Percentiles rank a stretch among this genome's conserved stretches.
Evolutionary conservation across 495 filamentous ascomycete species (phyloP).

Genomic region (Podospora pseudopauciseta): DNA sequence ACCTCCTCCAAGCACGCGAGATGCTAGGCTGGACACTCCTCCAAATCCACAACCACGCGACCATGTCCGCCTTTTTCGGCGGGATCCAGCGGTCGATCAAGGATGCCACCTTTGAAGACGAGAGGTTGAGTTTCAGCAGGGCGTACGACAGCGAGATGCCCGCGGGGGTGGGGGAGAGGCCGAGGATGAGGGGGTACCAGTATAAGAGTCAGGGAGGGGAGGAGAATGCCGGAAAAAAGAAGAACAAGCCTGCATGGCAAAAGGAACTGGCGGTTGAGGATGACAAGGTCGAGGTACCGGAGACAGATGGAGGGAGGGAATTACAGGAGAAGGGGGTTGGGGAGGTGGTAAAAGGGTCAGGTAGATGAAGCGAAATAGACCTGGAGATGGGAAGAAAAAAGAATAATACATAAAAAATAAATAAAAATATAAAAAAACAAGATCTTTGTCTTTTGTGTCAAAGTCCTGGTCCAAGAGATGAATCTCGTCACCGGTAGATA

Average conservation of each 20-base stretch:
- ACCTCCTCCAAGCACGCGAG: slow-evolving; percentile 82
- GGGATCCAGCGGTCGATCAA: slow-evolving; percentile 50
- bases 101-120: slow-evolving; percentile 61
- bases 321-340: slow-evolving; percentile 61
- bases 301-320: slow-evolving; percentile 33
- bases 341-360: slow-evolving; percentile 32
- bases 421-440: no score
- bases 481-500: no score
- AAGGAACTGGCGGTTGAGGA: slow-evolving; percentile 34
- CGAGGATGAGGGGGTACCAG: slow-evolving; percentile 82
- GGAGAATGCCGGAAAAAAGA: slow-evolving; percentile 47
- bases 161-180: slow-evolving; percentile 68
- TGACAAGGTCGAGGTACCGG: slow-evolving; percentile 18
- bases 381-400: no score
- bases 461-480: no score
- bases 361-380: no score
- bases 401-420: no score
- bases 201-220: slow-evolving; percentile 65
- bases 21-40: slow-evolving; percentile 95
- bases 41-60: slow-evolving; percentile 81
- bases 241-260: slow-evolving; percentile 62
- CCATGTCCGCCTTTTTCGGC: slow-evolving; percentile 70
- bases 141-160: slow-evolving; percentile 68
- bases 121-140: slow-evolving; percentile 52
- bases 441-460: no score